Evolutionary conservation across 768 basidiomycete species (phyloP), one percentile per base, ranked within the genome.

Genomic region (Dendrothele bispora): DNA sequence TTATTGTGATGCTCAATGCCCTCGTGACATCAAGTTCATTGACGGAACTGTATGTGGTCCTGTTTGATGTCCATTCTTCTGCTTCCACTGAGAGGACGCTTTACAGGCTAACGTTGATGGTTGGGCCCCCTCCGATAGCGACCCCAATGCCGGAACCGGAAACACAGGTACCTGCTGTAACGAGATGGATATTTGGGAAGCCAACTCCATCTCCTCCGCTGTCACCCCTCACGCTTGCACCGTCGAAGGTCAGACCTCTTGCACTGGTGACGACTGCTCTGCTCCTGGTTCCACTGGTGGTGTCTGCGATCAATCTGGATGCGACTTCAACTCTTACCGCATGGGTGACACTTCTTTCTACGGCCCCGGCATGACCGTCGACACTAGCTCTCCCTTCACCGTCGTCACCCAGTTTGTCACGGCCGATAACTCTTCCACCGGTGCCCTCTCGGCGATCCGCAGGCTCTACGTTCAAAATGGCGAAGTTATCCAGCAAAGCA

Each of bases 1-100:
- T 12, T 83, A 83, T 65, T 82, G 82, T 61, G 81, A 83, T 60
- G 73, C 81, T 15, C 81, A 83, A 63, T 83, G 81, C 66, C 82
- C 81, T 10, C 63, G 68, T 29, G 80, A 82, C 55, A 69, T 82
- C 63, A 82, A 83, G 62, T 82, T 82, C 62, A 81, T 83, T 61
- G 72, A 78, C 61, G 82, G 82, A 57, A 57, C 68, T 68, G 79
- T 77, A 40, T 48, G 70, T 55, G 11, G 24, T 17, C 24, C 12
- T 8, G 18, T 12, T 17, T 26, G 12, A n/a, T 22, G 24, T 35
- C 29, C 11, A 29, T 5, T 42, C 20, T 29, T 43, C 30, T 34
- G 7, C 21, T 32, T 20, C 18, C 17, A 8, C 7, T 17, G 12
- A 1, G 11, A 18, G 12, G 15, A 15, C 10, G 21, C 22, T 43